Evolutionary conservation across 805 yeast species (phyloP), one percentile per base, ranked within the genome.

Genomic region (Vanderwaltozyma tropicalis): DNA sequence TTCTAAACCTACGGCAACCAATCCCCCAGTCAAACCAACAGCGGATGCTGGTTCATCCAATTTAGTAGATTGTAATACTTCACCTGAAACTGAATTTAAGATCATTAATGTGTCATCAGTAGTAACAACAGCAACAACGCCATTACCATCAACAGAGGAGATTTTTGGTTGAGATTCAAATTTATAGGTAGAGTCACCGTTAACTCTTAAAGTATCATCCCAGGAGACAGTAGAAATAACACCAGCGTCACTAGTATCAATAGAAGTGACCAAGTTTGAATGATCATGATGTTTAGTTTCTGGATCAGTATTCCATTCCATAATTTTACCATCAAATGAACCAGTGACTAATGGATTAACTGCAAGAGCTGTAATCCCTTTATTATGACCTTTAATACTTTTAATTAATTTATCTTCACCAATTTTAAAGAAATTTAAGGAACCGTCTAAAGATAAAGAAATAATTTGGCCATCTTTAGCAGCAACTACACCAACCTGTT

Each of bases 241-340:
- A 1, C 57, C 50, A 1, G 54, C 57, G 11, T 53, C 50, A 5
- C 45, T 46, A 18, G 47, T 51, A 19, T 47, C 69, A 17, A 76
- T 51, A 2, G 78, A 77, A 25, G 74, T 76, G 32, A 89, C 71
- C 44, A 80, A 71, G 46, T 87, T 86, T 1, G 71, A 53, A 58
- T 88, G 96, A 2, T 59, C 54, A 12, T 52, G 48, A 10, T 63
- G 48, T 1, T 39, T 34, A 10, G 71, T 69, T 7, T 64, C 57
- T 14, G 67, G 63, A 1, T 52, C 39, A 2, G 49, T 41, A 13
- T 58, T 62, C 94, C 96, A 85, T 40, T 67, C 55, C 31, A 72
- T 59, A 9, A 88, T 59, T 28, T 72, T 64, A 22, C 97, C 97
- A 57, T 89, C 96, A 39, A 80, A 77, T 24, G 89, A 78, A 14